Evolutionary conservation across 2,329 filamentous ascomycete genomes (phyloP), one percentile per base, ranked within the genome.

Genomic region (Purpureocillium lavendulum): DNA sequence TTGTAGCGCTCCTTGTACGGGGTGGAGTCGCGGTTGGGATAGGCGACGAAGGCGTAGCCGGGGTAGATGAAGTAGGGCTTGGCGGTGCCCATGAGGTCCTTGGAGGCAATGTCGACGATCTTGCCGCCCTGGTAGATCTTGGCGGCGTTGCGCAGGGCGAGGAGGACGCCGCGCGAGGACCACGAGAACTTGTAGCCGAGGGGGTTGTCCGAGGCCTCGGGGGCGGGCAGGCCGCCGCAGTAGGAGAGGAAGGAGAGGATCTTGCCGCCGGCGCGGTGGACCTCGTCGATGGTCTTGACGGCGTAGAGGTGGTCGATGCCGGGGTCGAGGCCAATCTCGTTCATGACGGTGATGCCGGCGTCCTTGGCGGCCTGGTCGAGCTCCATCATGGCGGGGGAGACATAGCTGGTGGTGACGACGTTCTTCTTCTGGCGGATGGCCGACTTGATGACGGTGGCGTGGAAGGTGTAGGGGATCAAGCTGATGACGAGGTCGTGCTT

Each of bases 271-370:
- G 73, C 83, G 46, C 77, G 69, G 73, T 96, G 89, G n/a, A 95
- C 87, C 58, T 87, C 77, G 39, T 84, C 77, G 54, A 96, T 95
- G 41, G 81, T 87, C 70, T 90, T 85, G 61, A 96, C 77, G 35
- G 89, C 89, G 59, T 90, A 71, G n/a, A 75, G 66, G 60, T 84
- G 80, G 58, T 87, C 82, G 49, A 87, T 77, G 58, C 82, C 81
- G 21, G 81, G 81, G 61, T 84, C 81, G 44, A 84, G 58, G 46
- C 87, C 87, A 58, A 94, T 94, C 75, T 97, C 90, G 67, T 97
- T 96, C 84, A 96, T 89, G 59, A 96, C 89, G 10, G 87, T 94
- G 59, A 96, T 96, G 45, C 88, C 89, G 14, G 90, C 90, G 47
- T 83, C 84, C 74, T 95, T 94, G 61, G 76, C 80, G 53, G 83